Percentiles rank a stretch among this genome's conserved stretches.
phyloP scores from a whole-genome alignment of 2,329 filamentous ascomycete genomes.

The Aspergillus sp. region DNA sequence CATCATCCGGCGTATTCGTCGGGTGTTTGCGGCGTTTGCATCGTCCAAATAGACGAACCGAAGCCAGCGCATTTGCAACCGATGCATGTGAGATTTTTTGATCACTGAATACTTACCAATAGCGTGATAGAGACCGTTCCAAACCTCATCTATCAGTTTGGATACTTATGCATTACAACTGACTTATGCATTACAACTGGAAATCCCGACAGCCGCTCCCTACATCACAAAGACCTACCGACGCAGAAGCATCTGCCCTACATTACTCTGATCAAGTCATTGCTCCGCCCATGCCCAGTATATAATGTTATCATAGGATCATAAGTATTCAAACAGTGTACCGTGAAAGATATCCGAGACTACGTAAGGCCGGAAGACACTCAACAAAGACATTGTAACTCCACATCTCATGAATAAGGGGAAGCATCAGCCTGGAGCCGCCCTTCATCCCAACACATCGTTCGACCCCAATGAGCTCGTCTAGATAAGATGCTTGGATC shows the following conservation, averaged over 20 bases:
- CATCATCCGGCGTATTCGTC: conserved; percentile 33
- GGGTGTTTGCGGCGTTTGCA: conserved; percentile 40
- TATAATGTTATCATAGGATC: conserved; percentile 18
- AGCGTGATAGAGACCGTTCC: background rate
- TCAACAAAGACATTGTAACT: conserved; percentile 20
- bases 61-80: conserved; percentile 12
- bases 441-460: conserved; percentile 7
- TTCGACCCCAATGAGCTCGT: conserved; percentile 3
- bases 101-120: no score
- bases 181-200: no score
- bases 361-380: conserved; percentile 13
- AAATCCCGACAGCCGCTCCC: background rate
- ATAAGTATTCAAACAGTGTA: conserved; percentile 22
- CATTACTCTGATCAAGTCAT: background rate
- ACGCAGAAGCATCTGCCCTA: background rate
- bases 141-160: no score
- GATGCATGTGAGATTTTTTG: background rate
- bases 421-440: conserved; percentile 14
- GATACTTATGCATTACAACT: no score
- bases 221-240: background rate
- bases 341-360: conserved; percentile 18
- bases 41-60: conserved; percentile 11
- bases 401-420: conserved; percentile 18
- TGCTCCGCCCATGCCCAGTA: conserved; percentile 3
- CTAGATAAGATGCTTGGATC: conserved; percentile 69